Evolutionary conservation across 2,329 filamentous ascomycete genomes (phyloP).

Genomic region (Mycosphaerella sp.): DNA sequence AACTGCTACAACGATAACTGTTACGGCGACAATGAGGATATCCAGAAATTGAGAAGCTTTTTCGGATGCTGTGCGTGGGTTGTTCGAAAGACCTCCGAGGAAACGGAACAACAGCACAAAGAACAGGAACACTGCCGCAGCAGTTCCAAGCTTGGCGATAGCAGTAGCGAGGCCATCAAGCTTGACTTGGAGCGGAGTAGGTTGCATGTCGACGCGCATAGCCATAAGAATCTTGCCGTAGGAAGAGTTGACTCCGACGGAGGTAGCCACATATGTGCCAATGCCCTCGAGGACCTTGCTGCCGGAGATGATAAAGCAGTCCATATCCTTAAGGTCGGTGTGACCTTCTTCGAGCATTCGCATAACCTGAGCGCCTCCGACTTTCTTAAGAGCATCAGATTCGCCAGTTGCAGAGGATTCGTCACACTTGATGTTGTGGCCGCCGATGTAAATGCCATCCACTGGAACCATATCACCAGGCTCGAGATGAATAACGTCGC

Average conservation of each 20-base stretch:
- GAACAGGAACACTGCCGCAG: constrained; percentile 72
- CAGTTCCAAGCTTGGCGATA: constrained; percentile 69
- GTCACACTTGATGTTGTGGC: constrained; percentile 63
- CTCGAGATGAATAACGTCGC: constrained; percentile 67
- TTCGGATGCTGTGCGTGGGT: constrained; percentile 52
- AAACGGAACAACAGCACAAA: constrained; percentile 82
- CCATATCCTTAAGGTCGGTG: constrained; percentile 58
- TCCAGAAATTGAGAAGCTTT: constrained; percentile 68
- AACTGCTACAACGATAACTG: constrained; percentile 62
- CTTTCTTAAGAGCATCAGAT: constrained; percentile 65
- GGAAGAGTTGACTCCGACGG: constrained; percentile 67
- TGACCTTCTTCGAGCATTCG: constrained; percentile 55
- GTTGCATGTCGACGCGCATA: constrained; percentile 66
- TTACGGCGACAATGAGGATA: constrained; percentile 60
- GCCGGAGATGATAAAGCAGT: constrained; percentile 83
- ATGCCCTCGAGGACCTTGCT: constrained; percentile 71
- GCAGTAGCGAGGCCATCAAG: constrained; percentile 73
- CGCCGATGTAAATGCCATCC: constrained; percentile 62
- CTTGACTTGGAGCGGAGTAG: constrained; percentile 72
- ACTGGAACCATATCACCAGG: constrained; percentile 67
- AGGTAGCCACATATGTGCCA: constrained; percentile 68
- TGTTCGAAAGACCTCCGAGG: constrained; percentile 57
- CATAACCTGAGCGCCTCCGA: constrained; percentile 58
- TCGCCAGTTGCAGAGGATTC: constrained; percentile 73
- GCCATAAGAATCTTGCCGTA: constrained; percentile 76